phyloP scores from a whole-genome alignment of 129 eudicot species.

The Scalesia atractyloides region DNA sequence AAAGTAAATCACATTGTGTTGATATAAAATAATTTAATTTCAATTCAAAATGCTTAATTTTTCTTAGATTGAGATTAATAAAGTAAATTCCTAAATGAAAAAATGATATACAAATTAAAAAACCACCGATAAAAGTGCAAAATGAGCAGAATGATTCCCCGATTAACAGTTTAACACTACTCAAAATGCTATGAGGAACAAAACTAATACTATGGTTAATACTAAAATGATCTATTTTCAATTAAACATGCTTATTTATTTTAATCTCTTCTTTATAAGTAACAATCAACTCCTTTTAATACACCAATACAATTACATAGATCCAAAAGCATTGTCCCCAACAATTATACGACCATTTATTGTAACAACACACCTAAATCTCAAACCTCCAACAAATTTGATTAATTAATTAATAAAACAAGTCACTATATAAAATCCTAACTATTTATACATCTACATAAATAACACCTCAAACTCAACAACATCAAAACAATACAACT shows the following conservation, averaged over 20 bases:
- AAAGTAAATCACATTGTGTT: not conserved
- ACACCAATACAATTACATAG: not conserved
- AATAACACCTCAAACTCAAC: no score
- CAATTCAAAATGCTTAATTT: not conserved
- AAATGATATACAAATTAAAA: not conserved
- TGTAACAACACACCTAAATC: not conserved
- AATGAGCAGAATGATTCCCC: not conserved
- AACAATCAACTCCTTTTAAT: not conserved
- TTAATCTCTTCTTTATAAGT: not conserved
- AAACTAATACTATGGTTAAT: not conserved
- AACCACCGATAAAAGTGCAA: not conserved
- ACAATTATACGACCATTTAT: not conserved
- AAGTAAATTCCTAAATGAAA: conserved; percentile 49
- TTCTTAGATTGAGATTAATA: conserved; percentile 36
- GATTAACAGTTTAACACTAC: not conserved
- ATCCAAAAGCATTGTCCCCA: not conserved
- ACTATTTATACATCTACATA: no score
- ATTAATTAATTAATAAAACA: no score
- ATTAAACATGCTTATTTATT: not conserved
- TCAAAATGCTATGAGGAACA: not conserved
- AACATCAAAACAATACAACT: no score
- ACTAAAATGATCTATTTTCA: not conserved
- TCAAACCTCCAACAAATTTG: no score
- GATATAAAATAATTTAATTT: not conserved
- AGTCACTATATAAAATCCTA: no score